Base-by-base conservation (phyloP, 139 green algal genomes). In the Picochlorum sp. region DNA sequence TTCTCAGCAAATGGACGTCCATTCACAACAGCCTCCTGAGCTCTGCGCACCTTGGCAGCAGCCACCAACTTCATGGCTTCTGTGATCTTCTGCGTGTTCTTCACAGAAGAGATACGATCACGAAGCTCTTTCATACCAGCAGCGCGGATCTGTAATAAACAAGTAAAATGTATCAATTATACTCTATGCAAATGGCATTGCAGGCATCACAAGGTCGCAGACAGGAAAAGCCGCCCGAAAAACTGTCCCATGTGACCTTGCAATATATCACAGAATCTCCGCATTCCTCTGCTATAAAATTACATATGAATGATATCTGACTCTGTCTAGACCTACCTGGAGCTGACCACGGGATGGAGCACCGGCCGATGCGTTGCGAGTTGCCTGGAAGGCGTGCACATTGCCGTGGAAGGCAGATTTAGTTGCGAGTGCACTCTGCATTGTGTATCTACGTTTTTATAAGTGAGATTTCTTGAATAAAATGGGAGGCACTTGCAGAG, bases 81-180 rank as follows among this genome's bases (percentile, higher is more conserved):
- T 11, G 94, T 99, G 77, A 99, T 99, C 86, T 99, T 99, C 78
- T 95, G 79, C 26, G 94, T 99, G 83, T 96, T 97, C 75, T 95
- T 96, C 13, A 99, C 90, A 6, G 90, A 97, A 20, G 67, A 77
- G 66, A 98, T 99, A 74, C 94, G 90, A 70, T 93, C 86, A 52
- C 88, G 84, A 47, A 97, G 69, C 60, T 94, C 91, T 87, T 96
- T 97, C 28, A 92, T 65, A 64, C 77, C 75, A 31, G 79, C 82
- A n/a, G 55, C 65, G 37, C 66, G 49, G 24, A 81, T 72, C 77
- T 83, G 79, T 58, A 34, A 14, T 38, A 18, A 38, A 34, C 0
- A 41, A 9, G 34, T 41, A 41, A 41, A 41, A 41, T 41, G 34
- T 41, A 41, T 41, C 34, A 41, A 41, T 41, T 41, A 41, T 41